A percentile compares a stretch with the other conserved stretches of the same genome.
phyloP scores from a whole-genome alignment of 140 eudicot genomes.

The Cichorium intybus region DNA sequence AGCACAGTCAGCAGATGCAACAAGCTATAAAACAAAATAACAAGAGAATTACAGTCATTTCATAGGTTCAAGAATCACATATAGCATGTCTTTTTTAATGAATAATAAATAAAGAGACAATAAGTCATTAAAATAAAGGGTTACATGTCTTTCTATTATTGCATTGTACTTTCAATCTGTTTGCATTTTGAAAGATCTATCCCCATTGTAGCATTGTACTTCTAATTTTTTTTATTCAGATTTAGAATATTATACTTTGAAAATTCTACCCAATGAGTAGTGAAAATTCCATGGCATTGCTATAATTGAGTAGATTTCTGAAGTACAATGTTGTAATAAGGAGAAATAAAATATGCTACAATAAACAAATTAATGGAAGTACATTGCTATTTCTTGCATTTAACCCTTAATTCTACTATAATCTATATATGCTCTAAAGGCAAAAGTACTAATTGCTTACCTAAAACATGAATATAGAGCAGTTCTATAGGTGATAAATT shows the following conservation, averaged over 20 bases:
- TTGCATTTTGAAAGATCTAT: no score
- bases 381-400: no score
- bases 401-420: background rate
- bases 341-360: no score
- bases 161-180: background rate
- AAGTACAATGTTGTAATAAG: no score
- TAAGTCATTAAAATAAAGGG: conserved; percentile 2
- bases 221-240: no score
- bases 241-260: no score
- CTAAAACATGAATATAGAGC: background rate
- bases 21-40: conserved; percentile 53
- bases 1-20: conserved; percentile 90
- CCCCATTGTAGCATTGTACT: background rate
- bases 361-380: no score
- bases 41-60: conserved; percentile 23
- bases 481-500: background rate
- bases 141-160: no score
- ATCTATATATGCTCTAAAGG: conserved; percentile 3
- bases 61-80: conserved; percentile 16
- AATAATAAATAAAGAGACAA: conserved; percentile 1
- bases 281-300: no score
- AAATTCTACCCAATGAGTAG: no score
- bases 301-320: no score
- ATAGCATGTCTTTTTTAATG: conserved; percentile 8
- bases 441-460: background rate